phyloP scores from a whole-genome alignment of 202 grass and related monocot genomes.

The Zoysia matrella region DNA sequence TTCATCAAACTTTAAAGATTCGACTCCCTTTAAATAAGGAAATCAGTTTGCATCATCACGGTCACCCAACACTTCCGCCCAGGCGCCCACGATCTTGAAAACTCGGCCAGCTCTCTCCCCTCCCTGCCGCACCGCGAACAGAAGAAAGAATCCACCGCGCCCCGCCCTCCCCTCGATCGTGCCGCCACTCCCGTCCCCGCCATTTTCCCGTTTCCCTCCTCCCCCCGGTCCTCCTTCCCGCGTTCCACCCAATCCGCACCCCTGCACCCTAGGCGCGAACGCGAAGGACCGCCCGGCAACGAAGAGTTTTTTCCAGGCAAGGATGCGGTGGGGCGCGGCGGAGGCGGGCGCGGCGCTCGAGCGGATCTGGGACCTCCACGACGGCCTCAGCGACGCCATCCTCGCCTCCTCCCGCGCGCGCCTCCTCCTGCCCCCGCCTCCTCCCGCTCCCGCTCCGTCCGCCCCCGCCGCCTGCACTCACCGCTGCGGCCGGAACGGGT shows the following conservation, averaged over 20 bases:
- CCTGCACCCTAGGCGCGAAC: neutral
- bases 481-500: slow-evolving; percentile 35
- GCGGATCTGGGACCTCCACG: slow-evolving; percentile 87
- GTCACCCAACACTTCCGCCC: too few species aligned
- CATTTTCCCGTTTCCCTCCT: neutral
- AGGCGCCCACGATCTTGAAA: too few species aligned
- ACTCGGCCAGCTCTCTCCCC: too few species aligned
- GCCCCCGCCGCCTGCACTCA: neutral
- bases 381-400: slow-evolving; percentile 88
- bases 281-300: neutral
- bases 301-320: neutral
- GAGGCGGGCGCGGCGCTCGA: slow-evolving; percentile 61
- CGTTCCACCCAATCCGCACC: slow-evolving; percentile 10
- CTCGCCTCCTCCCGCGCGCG: slow-evolving; percentile 64
- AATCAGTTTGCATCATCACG: too few species aligned
- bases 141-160: too few species aligned
- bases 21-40: too few species aligned
- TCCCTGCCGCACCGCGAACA: too few species aligned
- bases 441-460: neutral
- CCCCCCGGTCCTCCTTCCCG: neutral
- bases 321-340: slow-evolving; percentile 68
- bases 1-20: too few species aligned
- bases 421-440: slow-evolving; percentile 44
- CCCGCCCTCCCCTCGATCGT: too few species aligned
- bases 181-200: neutral